Conservation (phyloP, 257 asterid genomes). For the Ballota nigra region DNA sequence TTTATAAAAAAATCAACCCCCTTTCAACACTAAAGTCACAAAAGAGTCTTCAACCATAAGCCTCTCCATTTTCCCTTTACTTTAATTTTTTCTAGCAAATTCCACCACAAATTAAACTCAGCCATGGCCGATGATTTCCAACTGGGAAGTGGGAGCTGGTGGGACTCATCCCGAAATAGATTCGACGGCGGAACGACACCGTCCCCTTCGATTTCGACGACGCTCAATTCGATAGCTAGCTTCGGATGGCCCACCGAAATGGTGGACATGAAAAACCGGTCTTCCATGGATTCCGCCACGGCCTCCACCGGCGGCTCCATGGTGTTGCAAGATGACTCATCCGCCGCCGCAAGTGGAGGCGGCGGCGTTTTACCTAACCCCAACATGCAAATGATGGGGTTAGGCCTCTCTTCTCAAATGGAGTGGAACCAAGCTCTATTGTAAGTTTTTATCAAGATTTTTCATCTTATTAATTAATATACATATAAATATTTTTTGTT, state of each 20-base stretch:
- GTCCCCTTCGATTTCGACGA: conserved; percentile 39
- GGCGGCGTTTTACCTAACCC: conserved; percentile 35
- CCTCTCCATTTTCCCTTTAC: conserved; percentile 17
- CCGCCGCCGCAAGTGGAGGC: conserved; percentile 4
- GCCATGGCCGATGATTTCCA: conserved; percentile 82
- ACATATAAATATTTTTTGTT: no score
- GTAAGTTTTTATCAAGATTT: conserved; percentile 33
- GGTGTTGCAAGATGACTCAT: conserved; percentile 20
- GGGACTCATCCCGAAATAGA: conserved; percentile 62
- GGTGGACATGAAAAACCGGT: conserved; percentile 48
- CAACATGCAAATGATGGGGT: conserved; percentile 64
- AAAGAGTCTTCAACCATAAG: conserved; percentile 30
- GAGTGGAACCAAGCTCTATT: conserved; percentile 68
- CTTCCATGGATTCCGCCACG: conserved; percentile 43
- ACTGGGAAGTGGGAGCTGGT: conserved; percentile 76
- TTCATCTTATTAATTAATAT: neutral
- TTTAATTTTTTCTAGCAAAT: neutral
- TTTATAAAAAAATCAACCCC: conserved; percentile 21
- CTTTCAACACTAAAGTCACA: conserved; percentile 7
- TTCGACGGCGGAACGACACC: conserved; percentile 42
- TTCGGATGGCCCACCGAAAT: conserved; percentile 66
- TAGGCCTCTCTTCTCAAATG: conserved; percentile 68
- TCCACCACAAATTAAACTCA: neutral
- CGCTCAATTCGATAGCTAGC: conserved; percentile 44
- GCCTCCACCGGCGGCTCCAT: conserved; percentile 21